A percentile compares a stretch with the other conserved stretches of the same genome.
Conservation (phyloP, 148 eudicot species). For the Chenopodium quinoa region DNA sequence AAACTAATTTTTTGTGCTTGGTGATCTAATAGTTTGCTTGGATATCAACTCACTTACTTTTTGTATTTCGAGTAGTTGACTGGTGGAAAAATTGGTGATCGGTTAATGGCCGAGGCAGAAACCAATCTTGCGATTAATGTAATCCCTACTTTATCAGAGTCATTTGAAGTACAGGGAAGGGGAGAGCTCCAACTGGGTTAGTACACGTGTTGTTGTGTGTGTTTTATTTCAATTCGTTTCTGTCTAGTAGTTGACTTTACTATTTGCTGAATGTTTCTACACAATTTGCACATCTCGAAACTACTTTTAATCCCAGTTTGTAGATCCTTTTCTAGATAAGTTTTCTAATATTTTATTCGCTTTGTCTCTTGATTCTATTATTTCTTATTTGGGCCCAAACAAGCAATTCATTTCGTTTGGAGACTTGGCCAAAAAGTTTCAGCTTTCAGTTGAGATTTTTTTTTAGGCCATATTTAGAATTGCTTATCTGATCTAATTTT, state of each 20-base stretch:
- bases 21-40: neutral
- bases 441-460: neutral
- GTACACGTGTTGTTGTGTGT: slow-evolving; percentile 10
- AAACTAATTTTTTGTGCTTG: neutral
- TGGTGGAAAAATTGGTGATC: slow-evolving; percentile 96
- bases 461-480: neutral
- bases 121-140: slow-evolving; percentile 98
- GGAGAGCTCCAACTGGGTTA: slow-evolving; percentile 98
- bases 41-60: neutral
- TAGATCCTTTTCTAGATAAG: neutral
- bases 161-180: slow-evolving; percentile 98
- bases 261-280: neutral
- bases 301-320: neutral
- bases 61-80: slow-evolving; percentile 60
- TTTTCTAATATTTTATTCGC: neutral
- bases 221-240: neutral
- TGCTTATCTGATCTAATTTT: too few relatives aligned
- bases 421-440: neutral
- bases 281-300: neutral
- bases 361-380: neutral
- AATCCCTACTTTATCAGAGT: slow-evolving; percentile 79
- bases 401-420: neutral
- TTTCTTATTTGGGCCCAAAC: neutral
- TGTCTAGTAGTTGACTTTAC: neutral
- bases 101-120: slow-evolving; percentile 94